phyloP scores from a whole-genome alignment of 2,329 filamentous ascomycete species.

The Rutstroemia sp. region DNA sequence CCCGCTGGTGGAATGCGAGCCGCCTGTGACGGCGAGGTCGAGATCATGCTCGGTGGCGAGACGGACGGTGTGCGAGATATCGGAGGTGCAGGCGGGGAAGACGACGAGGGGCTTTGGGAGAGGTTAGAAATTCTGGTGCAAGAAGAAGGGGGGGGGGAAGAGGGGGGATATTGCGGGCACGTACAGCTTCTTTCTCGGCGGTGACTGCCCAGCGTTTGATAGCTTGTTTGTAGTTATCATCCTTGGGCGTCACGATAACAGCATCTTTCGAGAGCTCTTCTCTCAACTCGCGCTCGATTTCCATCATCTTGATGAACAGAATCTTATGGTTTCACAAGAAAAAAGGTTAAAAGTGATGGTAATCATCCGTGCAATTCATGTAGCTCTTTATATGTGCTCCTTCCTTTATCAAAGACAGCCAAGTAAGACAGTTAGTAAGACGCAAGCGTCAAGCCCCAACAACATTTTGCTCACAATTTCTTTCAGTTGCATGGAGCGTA shows the following conservation, averaged over 20 bases:
- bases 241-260: neutral
- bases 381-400: too few species aligned
- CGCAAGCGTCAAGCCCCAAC: too few species aligned
- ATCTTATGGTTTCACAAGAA: too few species aligned
- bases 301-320: neutral
- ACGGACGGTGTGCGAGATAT: slow-evolving; percentile 9
- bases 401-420: too few species aligned
- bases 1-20: slow-evolving; percentile 12
- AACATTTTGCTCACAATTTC: too few species aligned
- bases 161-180: neutral
- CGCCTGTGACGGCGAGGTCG: slow-evolving; percentile 6
- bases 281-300: neutral
- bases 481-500: too few species aligned
- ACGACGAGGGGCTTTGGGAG: neutral
- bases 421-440: too few species aligned
- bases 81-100: slow-evolving; percentile 10
- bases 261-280: neutral
- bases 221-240: slow-evolving; percentile 10
- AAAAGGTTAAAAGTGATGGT: too few species aligned
- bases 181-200: slow-evolving; percentile 13
- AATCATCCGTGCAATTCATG: too few species aligned
- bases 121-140: neutral
- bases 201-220: slow-evolving; percentile 14
- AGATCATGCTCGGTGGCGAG: slow-evolving; percentile 7
- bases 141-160: neutral